Conservation (phyloP, 371 early-diverging fungal species). For the Funneliformis caledonium region DNA sequence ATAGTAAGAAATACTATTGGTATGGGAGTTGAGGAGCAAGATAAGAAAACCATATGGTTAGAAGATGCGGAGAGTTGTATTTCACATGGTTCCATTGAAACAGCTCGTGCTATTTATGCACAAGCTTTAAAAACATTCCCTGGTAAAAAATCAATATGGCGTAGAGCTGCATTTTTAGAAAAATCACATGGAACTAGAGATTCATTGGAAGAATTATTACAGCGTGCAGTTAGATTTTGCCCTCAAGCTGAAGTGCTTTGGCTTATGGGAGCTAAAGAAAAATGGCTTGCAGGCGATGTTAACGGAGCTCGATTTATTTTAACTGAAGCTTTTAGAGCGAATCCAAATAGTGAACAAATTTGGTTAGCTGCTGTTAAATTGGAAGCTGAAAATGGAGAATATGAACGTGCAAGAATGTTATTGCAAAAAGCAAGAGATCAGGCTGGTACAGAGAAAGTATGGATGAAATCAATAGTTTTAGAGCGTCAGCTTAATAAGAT, state of each 20-base stretch:
- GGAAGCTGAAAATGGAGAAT: slow-evolving; percentile 87
- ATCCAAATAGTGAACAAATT: slow-evolving; percentile 90
- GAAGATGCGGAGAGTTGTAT: slow-evolving; percentile 87
- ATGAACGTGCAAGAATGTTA: slow-evolving; percentile 78
- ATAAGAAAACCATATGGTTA: slow-evolving; percentile 83
- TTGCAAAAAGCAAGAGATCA: slow-evolving; percentile 78
- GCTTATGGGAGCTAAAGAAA: slow-evolving; percentile 96
- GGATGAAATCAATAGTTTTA: slow-evolving; percentile 94
- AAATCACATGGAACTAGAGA: slow-evolving; percentile 82
- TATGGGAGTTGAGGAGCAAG: slow-evolving; percentile 82
- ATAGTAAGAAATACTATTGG: slow-evolving; percentile 83
- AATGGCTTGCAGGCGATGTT: slow-evolving; percentile 87
- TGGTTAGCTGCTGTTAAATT: slow-evolving; percentile 96
- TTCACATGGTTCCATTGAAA: slow-evolving; percentile 67
- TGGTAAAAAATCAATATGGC: slow-evolving; percentile 83
- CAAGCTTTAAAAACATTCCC: slow-evolving; percentile 83
- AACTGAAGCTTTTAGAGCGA: slow-evolving; percentile 87
- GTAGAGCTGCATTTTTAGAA: slow-evolving; percentile 87
- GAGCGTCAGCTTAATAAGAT: slow-evolving; percentile 79
- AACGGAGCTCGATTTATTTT: slow-evolving; percentile 86
- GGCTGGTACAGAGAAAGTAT: slow-evolving; percentile 66
- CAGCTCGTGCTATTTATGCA: slow-evolving; percentile 90
- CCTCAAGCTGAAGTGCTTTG: slow-evolving; percentile 94
- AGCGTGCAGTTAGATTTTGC: slow-evolving; percentile 85
- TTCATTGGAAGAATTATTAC: slow-evolving; percentile 78